phyloP scores from a whole-genome alignment of 768 basidiomycete genomes.

The Lyophyllum shimeji region DNA sequence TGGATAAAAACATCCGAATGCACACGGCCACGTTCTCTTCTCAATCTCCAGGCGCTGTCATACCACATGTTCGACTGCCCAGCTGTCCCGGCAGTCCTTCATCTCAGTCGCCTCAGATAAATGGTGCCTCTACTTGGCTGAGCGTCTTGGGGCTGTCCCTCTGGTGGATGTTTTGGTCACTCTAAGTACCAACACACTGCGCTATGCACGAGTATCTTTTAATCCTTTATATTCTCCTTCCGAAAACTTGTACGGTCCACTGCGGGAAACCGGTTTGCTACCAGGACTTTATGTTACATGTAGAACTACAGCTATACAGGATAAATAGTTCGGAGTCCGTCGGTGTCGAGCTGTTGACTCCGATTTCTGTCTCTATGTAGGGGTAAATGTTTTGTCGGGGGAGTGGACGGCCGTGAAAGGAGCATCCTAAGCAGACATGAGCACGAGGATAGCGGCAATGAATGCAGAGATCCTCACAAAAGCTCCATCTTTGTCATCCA shows the following conservation, averaged over 20 bases:
- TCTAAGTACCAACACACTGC: constrained; percentile 62
- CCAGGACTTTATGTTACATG: too few relatives aligned
- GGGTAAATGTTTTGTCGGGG: too few relatives aligned
- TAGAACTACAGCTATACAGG: too few relatives aligned
- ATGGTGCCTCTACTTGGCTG: constrained; percentile 65
- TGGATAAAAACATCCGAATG: constrained; percentile 10
- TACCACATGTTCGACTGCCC: constrained; percentile 58
- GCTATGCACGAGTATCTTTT: background rate
- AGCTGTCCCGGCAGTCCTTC: constrained; percentile 41
- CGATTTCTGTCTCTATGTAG: too few relatives aligned
- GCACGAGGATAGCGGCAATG: background rate
- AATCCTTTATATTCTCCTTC: background rate
- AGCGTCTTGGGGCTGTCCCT: constrained; percentile 36
- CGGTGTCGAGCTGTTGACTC: too few relatives aligned
- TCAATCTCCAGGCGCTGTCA: constrained; percentile 39
- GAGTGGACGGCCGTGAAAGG: background rate
- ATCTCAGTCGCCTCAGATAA: constrained; percentile 60
- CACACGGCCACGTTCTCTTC: background rate
- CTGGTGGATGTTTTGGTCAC: constrained; percentile 57
- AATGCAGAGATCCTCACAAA: background rate
- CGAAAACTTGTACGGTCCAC: background rate
- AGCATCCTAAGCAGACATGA: background rate
- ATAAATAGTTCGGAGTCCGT: too few relatives aligned
- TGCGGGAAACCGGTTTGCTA: too few relatives aligned
- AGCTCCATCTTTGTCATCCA: background rate